phyloP scores from a whole-genome alignment of 352 stramenopile species.

The Globisporangium radiosum region DNA sequence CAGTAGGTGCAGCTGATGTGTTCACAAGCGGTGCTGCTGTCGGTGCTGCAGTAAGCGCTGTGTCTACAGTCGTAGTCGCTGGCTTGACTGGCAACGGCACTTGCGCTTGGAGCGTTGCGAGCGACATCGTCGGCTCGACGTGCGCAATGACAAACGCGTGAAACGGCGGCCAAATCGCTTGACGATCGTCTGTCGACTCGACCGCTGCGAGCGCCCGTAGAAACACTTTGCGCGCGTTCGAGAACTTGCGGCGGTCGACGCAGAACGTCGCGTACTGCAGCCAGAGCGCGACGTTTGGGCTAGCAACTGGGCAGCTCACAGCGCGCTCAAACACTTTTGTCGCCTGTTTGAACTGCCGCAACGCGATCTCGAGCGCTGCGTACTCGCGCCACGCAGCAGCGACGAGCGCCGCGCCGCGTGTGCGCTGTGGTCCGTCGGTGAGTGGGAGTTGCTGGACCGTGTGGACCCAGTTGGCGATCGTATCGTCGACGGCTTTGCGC shows the following conservation, averaged over 20 bases:
- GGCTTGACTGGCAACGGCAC: conserved; percentile 25
- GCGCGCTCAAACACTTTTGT: conserved; percentile 73
- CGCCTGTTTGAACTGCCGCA: conserved; percentile 81
- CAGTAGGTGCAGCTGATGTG: not conserved
- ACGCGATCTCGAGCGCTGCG: conserved; percentile 67
- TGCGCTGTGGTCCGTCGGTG: conserved; percentile 9
- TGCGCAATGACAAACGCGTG: conserved; percentile 58
- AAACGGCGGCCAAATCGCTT: conserved; percentile 42
- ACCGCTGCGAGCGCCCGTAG: conserved; percentile 44
- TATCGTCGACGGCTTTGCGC: conserved; percentile 41
- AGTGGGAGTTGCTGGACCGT: conserved; percentile 6
- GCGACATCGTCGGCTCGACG: conserved; percentile 46
- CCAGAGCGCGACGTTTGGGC: conserved; percentile 32
- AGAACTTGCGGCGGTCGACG: conserved; percentile 64
- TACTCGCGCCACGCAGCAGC: conserved; percentile 50
- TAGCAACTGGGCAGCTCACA: conserved; percentile 40
- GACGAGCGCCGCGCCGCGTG: conserved; percentile 21
- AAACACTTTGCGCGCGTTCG: conserved; percentile 73
- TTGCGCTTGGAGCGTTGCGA: conserved; percentile 52
- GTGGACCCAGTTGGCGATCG: conserved; percentile 35
- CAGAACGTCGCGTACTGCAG: conserved; percentile 70
- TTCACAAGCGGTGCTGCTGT: not conserved
- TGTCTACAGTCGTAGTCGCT: conserved; percentile 9
- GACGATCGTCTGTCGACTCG: conserved; percentile 22
- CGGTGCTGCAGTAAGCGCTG: conserved; percentile 1